Base-by-base conservation (phyloP, 805 yeast genomes). In the Metschnikowia orientalis region DNA sequence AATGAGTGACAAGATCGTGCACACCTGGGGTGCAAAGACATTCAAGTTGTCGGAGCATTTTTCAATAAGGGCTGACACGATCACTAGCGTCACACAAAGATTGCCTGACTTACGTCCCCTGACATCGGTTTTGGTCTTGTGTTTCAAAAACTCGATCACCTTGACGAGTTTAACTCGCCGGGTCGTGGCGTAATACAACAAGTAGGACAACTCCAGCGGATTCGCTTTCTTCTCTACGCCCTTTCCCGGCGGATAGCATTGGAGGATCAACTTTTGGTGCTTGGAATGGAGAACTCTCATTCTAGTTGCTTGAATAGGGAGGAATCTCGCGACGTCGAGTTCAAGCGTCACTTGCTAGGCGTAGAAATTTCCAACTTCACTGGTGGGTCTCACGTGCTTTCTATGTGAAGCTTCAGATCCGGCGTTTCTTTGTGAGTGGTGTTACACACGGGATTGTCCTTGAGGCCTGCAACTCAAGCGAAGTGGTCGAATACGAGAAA, bases 241-340 rank as follows among this genome's bases (percentile, higher is more conserved):
- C 40, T 87, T 72, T 2, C 97, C 96, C 2, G 92, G 75, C 5
- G 95, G 97, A 56, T 90, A 90, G 64, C 97, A 92, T 57, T 86
- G 95, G 32, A 82, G 73, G 23, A 92, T 84, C 50, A 89, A 69
- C 51, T 85, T 79, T 59, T 89, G 97, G 57, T 89, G 97, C 55
- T 90, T 89, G 2, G 95, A 84, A 27, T 70, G 67, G 48, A 77
- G 75, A 19, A 75, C 46, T 7, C 59, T 36, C 61, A 58, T 59
- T 20, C 25, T 12, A n/a, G 3, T 11, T 8, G 23, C 13, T 18
- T n/a, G n/a, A n/a, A n/a, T n/a, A n/a, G n/a, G n/a, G n/a, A n/a
- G n/a, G n/a, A n/a, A n/a, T n/a, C n/a, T n/a, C n/a, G n/a, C n/a
- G n/a, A n/a, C n/a, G n/a, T n/a, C n/a, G n/a, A n/a, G n/a, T n/a